Evolutionary conservation across 2,329 filamentous ascomycete species (phyloP).

Genomic region (Ambrosiella cleistominuta): DNA sequence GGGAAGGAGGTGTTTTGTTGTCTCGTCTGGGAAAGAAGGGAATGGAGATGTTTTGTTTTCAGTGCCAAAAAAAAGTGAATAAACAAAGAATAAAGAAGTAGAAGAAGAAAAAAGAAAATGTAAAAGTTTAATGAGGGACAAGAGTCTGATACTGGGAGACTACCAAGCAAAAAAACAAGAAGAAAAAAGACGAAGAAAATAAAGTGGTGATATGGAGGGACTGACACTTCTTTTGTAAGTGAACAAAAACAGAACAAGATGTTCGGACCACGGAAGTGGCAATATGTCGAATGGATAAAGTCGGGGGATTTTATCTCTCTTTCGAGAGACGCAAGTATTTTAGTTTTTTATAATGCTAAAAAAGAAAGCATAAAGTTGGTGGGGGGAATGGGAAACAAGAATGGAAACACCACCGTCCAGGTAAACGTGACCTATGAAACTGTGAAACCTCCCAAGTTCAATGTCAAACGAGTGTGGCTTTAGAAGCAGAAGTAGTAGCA

Average conservation of each 20-base stretch:
- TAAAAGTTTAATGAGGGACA: conserved; percentile 30
- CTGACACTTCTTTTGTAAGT: background rate
- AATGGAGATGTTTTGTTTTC: background rate
- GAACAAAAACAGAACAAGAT: background rate
- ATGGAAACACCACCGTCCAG: background rate
- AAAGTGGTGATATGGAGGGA: background rate
- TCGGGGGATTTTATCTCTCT: background rate
- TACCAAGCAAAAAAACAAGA: conserved; percentile 6
- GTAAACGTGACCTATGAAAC: background rate
- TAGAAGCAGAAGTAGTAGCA: background rate
- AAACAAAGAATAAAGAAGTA: background rate
- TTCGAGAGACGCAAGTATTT: background rate
- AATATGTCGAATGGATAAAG: background rate
- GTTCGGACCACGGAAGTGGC: background rate
- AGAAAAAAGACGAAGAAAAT: background rate
- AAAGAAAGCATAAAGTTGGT: background rate
- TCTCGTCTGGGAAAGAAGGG: background rate
- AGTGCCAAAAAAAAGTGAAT: background rate
- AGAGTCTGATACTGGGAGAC: conserved; percentile 29
- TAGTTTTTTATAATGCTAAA: background rate
- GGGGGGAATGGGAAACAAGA: background rate
- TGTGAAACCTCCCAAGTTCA: background rate
- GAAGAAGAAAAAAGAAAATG: conserved; percentile 5
- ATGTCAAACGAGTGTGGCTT: background rate
- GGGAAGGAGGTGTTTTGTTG: background rate